Base-by-base conservation (phyloP, 495 filamentous ascomycete species). In the Hypoxylon cercidicola region DNA sequence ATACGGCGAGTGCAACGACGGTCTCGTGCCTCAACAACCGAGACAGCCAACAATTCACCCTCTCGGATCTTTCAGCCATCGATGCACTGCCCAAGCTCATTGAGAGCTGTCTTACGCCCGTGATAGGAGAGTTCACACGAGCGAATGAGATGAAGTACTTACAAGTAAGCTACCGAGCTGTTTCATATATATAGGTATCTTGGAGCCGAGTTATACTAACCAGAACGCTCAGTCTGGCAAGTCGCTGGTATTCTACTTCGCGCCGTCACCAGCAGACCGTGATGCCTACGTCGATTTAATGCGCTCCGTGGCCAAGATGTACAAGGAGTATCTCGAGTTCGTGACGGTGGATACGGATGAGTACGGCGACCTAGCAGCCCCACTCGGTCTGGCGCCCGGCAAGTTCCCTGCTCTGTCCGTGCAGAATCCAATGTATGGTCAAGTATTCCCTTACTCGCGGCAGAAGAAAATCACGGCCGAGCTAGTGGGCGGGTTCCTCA, bases 181-280 rank as follows among this genome's bases (percentile, higher is more conserved):
- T n/a, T n/a, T n/a, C n/a, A n/a, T n/a, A n/a, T n/a, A n/a, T n/a
- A n/a, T n/a, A n/a, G n/a, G 10, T 23, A 7, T 7, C 25, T 28
- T 28, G 25, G 3, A 3, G 3, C 25, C 25, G 7, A 28, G 3
- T 3, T 41, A 23, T 23, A 9, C 51, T 47, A 18, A 1, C 20
- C 41, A 21, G 30, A n/a, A 18, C 1, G 44, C 16, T 37, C 1
- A 84, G 82, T 63, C 73, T 2, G 75, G 76, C 0, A 83, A 83
- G 53, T 78, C 77, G 8, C 64, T 83, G 0, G 75, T 79, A 20
- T 79, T 82, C 64, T 81, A 77, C 69, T 81, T 85, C 60, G 43
- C 67, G 7, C 20, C 55, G 4, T 69, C 57, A 7, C 35, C 63
- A 10, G 18, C 30, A 6, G 68, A 77, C 11, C 69, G 71, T 0